These are phyloP conservation scores for Pseudogymnoascus sp. DNA, from an alignment of 2,329 filamentous ascomycete species.

Conservation along the genomic window DNA sequence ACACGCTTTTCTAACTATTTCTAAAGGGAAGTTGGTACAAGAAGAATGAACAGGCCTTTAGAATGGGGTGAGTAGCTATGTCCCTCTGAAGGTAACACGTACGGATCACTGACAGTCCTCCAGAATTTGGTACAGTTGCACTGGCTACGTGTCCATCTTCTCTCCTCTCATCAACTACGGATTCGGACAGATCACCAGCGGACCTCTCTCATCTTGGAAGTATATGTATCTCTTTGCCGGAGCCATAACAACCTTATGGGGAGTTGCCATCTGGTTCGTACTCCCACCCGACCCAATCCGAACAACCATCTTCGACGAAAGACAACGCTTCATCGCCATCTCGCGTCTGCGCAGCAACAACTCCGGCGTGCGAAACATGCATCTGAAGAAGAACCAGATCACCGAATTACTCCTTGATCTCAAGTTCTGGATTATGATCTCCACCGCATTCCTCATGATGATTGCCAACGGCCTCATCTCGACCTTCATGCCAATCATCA, in stretches of 20 bases:
- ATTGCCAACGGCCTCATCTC: constrained; percentile 26
- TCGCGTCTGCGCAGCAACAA: constrained; percentile 19
- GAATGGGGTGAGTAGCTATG: constrained; percentile 50
- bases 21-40: constrained; percentile 32
- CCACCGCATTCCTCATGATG: constrained; percentile 18
- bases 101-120: background rate
- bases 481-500: constrained; percentile 17
- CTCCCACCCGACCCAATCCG: constrained; percentile 36
- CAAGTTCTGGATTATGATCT: constrained; percentile 17
- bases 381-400: constrained; percentile 17
- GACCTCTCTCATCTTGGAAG: constrained; percentile 31
- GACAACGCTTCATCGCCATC: constrained; percentile 16
- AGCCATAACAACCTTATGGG: constrained; percentile 36
- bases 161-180: constrained; percentile 43
- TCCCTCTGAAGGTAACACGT: constrained; percentile 38
- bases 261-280: constrained; percentile 34
- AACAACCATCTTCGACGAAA: constrained; percentile 21
- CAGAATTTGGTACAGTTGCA: constrained; percentile 5
- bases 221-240: constrained; percentile 37
- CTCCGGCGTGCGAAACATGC: constrained; percentile 17
- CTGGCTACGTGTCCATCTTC: constrained; percentile 37
- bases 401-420: constrained; percentile 16
- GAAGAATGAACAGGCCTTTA: constrained; percentile 35
- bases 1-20: background rate
- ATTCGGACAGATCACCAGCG: constrained; percentile 36